Conservation (phyloP, 495 filamentous ascomycete species). For the Cryomyces minteri region DNA sequence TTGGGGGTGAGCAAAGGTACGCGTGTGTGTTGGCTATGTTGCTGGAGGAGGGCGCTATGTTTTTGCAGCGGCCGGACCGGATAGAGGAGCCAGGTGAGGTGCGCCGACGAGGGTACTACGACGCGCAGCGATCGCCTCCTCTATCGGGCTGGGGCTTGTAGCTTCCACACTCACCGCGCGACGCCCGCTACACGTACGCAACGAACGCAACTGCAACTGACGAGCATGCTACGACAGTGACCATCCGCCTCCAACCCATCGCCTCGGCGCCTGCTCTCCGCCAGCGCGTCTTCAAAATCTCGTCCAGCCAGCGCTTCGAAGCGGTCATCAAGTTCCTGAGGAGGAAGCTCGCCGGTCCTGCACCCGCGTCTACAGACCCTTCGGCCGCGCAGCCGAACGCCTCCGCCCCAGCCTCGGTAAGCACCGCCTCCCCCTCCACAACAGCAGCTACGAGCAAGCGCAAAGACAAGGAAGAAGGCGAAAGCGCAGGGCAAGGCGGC, state of each 20-base stretch:
- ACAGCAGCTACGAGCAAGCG: too few species aligned
- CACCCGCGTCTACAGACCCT: too few species aligned
- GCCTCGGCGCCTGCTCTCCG: constrained; percentile 56
- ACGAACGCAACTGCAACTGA: too few species aligned
- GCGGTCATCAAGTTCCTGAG: constrained; percentile 66
- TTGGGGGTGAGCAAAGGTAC: constrained; percentile 46
- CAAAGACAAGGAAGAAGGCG: too few species aligned
- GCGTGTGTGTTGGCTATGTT: constrained; percentile 2
- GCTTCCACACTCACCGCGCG: too few species aligned
- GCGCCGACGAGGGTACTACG: too few species aligned
- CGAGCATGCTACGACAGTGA: constrained; percentile 28
- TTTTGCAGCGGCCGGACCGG: not conserved
- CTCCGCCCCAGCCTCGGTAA: constrained; percentile 12
- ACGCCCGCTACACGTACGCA: too few species aligned
- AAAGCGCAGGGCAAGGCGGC: too few species aligned
- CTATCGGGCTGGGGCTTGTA: too few species aligned
- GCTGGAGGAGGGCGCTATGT: not conserved
- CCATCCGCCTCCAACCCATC: constrained; percentile 71
- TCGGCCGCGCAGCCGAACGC: constrained; percentile 38
- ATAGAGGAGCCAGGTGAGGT: not conserved
- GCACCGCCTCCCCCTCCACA: too few species aligned
- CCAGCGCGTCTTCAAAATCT: constrained; percentile 59
- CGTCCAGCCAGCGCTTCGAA: constrained; percentile 64
- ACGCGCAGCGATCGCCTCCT: too few species aligned
- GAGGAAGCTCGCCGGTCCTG: constrained; percentile 28